A percentile compares a stretch with the other conserved stretches of the same genome.
Conservation (phyloP, 2,329 filamentous ascomycete genomes). For the Alternaria tenuissima region DNA sequence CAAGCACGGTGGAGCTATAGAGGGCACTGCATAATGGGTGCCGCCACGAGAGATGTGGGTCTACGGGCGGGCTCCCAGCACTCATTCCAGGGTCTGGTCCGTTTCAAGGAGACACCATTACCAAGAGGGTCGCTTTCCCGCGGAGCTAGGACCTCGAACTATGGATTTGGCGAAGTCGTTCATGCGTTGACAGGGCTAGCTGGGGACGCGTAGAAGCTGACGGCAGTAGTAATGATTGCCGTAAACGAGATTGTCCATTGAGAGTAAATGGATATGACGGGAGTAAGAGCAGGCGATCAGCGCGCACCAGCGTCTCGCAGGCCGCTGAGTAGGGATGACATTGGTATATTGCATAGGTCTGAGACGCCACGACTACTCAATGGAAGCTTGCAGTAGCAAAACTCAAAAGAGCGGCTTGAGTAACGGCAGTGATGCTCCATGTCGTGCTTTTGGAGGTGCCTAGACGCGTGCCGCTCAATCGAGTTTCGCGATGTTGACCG, state of each 20-base stretch:
- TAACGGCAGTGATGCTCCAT: background rate
- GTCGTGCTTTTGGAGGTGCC: background rate
- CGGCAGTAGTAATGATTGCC: conserved; percentile 3
- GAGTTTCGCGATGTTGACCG: conserved; percentile 2
- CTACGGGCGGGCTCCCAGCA: conserved; percentile 21
- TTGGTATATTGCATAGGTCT: background rate
- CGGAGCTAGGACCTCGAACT: conserved; percentile 5
- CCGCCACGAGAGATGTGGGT: conserved; percentile 35
- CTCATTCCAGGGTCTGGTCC: conserved; percentile 23
- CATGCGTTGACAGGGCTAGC: conserved; percentile 12
- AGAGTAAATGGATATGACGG: background rate
- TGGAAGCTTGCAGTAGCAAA: conserved; percentile 4
- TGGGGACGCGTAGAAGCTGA: background rate
- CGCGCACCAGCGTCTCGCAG: background rate
- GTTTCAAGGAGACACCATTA: conserved; percentile 30
- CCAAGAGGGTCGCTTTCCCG: conserved; percentile 24
- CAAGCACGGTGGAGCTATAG: conserved; percentile 23
- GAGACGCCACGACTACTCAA: background rate
- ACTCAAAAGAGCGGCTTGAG: background rate
- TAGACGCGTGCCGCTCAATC: conserved; percentile 3
- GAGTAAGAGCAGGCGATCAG: background rate
- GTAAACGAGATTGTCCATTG: conserved; percentile 11
- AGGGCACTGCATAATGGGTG: conserved; percentile 17
- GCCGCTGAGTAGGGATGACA: background rate
- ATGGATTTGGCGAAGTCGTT: conserved; percentile 13